These are phyloP conservation scores for Actinidia chinensis DNA, from an alignment of 179 eudicot genomes.

Conservation along the genomic window DNA sequence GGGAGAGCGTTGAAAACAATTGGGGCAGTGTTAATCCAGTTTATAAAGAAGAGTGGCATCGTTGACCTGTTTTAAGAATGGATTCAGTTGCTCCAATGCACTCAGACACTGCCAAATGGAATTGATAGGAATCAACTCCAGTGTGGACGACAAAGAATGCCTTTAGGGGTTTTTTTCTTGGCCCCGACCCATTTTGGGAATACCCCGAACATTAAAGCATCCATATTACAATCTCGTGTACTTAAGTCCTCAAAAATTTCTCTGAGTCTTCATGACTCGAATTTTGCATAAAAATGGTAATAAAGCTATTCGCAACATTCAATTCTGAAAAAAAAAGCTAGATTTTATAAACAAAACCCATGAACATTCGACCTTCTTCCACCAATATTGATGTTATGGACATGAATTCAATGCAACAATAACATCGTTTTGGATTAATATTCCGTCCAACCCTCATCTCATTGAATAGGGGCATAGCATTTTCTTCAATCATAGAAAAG, in stretches of 20 bases:
- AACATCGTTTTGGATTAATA: conserved; percentile 76
- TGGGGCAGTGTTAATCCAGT: conserved; percentile 55
- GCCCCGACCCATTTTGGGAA: conserved; percentile 51
- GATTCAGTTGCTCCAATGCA: conserved; percentile 76
- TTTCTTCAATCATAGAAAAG: conserved; percentile 53
- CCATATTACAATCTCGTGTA: conserved; percentile 65
- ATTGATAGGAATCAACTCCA: conserved; percentile 57
- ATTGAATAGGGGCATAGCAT: conserved; percentile 54
- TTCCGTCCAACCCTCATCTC: conserved; percentile 69
- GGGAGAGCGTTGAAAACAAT: conserved; percentile 68
- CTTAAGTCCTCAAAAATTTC: conserved; percentile 59
- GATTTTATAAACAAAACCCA: conserved; percentile 61
- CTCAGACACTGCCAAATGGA: conserved; percentile 75
- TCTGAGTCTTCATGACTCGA: conserved; percentile 49
- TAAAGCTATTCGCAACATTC: conserved; percentile 68
- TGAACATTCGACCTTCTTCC: conserved; percentile 71
- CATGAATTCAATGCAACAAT: conserved; percentile 73
- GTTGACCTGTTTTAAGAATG: conserved; percentile 73
- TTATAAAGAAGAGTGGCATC: conserved; percentile 62
- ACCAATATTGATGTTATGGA: conserved; percentile 44
- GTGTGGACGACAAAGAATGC: conserved; percentile 42
- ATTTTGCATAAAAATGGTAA: conserved; percentile 87
- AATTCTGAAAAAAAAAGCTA: conserved; percentile 48
- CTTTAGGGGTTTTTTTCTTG: conserved; percentile 69
- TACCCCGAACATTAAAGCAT: conserved; percentile 79